Evolutionary conservation across 495 filamentous ascomycete genomes (phyloP), one percentile per base, ranked within the genome.

Genomic region (Apiosordaria backusii): DNA sequence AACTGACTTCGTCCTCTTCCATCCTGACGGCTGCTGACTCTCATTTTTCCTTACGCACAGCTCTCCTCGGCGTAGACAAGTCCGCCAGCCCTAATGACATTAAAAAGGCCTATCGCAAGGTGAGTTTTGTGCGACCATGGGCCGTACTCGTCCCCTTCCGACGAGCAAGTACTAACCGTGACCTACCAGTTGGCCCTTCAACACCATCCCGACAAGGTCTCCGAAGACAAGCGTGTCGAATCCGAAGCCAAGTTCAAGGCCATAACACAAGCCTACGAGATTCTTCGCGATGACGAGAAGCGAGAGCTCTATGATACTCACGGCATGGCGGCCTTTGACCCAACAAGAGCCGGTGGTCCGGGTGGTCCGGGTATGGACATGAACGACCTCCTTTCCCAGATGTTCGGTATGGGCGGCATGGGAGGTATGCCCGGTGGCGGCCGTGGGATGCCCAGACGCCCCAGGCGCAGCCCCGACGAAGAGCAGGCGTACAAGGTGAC

Each of bases 31-130:
- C 24, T 50, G 53, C 45, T 54, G 50, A 61, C 50, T 45, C 50
- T 15, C 1, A 27, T 7, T 13, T 26, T 57, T 27, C 16, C 40
- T 22, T 15, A 21, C 45, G 9, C 22, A 22, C 58, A 86, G 94
- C 89, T 79, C 82, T 97, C 75, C 86, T 99, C 58, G 89, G 87
- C 53, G 81, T 97, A 68, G 79, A 86, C 65, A 86, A 82, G 68
- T 76, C 77, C 58, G 90, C 94, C 50, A 87, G 80, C 73, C 90
- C 91, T 72, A 85, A 89, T 69, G 92, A 97, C 65, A 91, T 99
- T 78, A 96, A 96, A 77, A 97, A 97, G 77, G 96, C 95, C 52
- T 99, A 97, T 78, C 91, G 93, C 78, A 98, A 97, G 87, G 95
- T 92, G 70, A 67, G 75, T 72, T 35, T 27, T 61, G 18, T 23